Conservation (phyloP, 2,329 filamentous ascomycete genomes). For the Ascochyta koolunga region DNA sequence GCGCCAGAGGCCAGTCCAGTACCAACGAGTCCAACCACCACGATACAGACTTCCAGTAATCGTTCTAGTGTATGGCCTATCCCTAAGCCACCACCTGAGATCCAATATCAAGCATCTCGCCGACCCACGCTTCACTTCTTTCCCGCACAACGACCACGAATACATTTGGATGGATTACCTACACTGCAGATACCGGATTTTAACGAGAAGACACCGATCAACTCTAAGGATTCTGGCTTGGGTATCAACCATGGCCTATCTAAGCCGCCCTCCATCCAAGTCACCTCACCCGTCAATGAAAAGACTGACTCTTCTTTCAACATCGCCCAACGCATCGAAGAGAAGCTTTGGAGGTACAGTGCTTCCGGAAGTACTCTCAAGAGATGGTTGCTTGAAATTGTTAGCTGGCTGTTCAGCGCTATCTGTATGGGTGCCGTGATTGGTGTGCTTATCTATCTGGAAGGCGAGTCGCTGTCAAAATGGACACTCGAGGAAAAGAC, state of each 20-base stretch:
- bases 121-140: slow-evolving; percentile 28
- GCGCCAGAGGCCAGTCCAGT: background rate
- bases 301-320: slow-evolving; percentile 11
- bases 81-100: slow-evolving; percentile 26
- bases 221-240: background rate
- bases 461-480: slow-evolving; percentile 4
- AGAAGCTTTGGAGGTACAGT: slow-evolving; percentile 25
- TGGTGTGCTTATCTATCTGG: slow-evolving; percentile 15
- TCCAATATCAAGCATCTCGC: slow-evolving; percentile 6
- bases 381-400: slow-evolving; percentile 32
- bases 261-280: slow-evolving; percentile 18
- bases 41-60: slow-evolving; percentile 26
- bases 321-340: slow-evolving; percentile 33
- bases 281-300: slow-evolving; percentile 11
- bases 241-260: slow-evolving; percentile 10
- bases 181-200: slow-evolving; percentile 15
- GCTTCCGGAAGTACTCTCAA: slow-evolving; percentile 24
- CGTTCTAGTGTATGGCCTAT: slow-evolving; percentile 29
- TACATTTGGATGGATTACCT: slow-evolving; percentile 17
- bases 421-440: slow-evolving; percentile 33
- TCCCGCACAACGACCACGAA: slow-evolving; percentile 14
- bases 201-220: slow-evolving; percentile 19
- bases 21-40: slow-evolving; percentile 22
- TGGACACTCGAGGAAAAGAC: slow-evolving; percentile 19
- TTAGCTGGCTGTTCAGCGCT: slow-evolving; percentile 36